Evolutionary conservation across 1,139 yeast genomes (phyloP).

Genomic region (Yamadazyma spencermartinsiae): DNA sequence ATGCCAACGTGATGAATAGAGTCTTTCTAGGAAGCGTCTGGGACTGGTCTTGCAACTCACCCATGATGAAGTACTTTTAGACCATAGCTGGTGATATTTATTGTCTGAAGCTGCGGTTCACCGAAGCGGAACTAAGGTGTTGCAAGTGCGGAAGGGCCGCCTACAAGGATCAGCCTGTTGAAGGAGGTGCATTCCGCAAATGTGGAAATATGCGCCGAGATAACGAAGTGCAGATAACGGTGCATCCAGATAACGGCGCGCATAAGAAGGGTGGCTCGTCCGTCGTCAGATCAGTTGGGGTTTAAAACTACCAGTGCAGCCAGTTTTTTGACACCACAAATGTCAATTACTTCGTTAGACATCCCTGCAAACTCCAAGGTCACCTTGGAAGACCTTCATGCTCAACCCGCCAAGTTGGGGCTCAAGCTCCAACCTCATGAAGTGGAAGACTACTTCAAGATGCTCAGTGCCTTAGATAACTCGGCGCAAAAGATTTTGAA

Average conservation of each 20-base stretch:
- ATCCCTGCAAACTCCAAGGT: constrained; percentile 26
- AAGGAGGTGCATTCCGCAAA: background rate
- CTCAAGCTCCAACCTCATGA: constrained; percentile 25
- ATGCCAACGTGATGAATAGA: constrained; percentile 13
- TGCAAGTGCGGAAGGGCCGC: background rate
- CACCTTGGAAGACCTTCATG: constrained; percentile 23
- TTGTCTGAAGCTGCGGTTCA: background rate
- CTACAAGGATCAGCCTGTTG: background rate
- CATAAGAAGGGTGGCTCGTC: too few species aligned
- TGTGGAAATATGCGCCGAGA: too few species aligned
- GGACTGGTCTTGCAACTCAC: constrained; percentile 13
- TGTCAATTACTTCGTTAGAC: constrained; percentile 30
- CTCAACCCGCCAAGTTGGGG: constrained; percentile 27
- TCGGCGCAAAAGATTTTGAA: constrained; percentile 28
- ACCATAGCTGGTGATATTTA: too few species aligned
- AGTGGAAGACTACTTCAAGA: constrained; percentile 26
- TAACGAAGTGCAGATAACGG: background rate
- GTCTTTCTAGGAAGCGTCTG: constrained; percentile 13
- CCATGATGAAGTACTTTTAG: too few species aligned
- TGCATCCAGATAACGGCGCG: background rate
- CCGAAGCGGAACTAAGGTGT: background rate
- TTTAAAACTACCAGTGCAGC: too few species aligned
- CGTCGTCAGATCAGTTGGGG: too few species aligned
- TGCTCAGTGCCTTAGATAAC: constrained; percentile 31
- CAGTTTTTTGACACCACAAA: constrained; percentile 6